A percentile compares a stretch with the other conserved stretches of the same genome.
These are phyloP conservation scores for Atkinsonella hypoxylon DNA, from an alignment of 2,329 filamentous ascomycete genomes.

Conservation along the genomic window DNA sequence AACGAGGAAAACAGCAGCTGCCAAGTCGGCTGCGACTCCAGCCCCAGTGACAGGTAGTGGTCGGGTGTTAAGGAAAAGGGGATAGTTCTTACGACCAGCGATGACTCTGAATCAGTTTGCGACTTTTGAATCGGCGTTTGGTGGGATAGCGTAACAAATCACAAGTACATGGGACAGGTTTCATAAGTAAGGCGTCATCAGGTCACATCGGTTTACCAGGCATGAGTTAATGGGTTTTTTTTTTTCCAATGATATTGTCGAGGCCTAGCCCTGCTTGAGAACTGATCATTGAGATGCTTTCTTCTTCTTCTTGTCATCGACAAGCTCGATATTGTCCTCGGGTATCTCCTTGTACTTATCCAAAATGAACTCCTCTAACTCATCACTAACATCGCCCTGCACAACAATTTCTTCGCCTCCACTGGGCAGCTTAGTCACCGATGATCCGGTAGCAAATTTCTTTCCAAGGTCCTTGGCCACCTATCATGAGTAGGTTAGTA, in stretches of 20 bases:
- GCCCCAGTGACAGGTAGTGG: constrained; percentile 33
- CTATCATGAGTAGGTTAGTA: constrained; percentile 14
- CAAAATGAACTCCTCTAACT: constrained; percentile 80
- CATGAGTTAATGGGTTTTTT: background rate
- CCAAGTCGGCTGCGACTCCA: constrained; percentile 25
- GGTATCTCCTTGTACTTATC: constrained; percentile 86
- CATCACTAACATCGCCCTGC: constrained; percentile 91
- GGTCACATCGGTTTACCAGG: background rate
- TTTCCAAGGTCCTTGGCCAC: constrained; percentile 94
- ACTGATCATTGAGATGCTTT: constrained; percentile 15
- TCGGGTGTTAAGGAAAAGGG: constrained; percentile 44
- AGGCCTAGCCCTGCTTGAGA: background rate
- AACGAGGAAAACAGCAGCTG: constrained; percentile 34
- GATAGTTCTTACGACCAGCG: constrained; percentile 16
- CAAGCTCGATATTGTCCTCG: constrained; percentile 85
- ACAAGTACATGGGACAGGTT: background rate
- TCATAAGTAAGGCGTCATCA: background rate
- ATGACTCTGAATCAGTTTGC: background rate
- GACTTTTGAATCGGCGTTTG: background rate
- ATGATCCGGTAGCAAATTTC: constrained; percentile 92
- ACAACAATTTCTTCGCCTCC: constrained; percentile 95
- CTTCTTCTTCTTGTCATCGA: constrained; percentile 93
- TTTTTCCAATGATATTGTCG: constrained; percentile 1
- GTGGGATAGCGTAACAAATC: background rate
- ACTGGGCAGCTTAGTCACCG: constrained; percentile 76